A percentile compares a stretch with the other conserved stretches of the same genome.
Evolutionary conservation across 192 early-diverging fungal genomes (phyloP).

Genomic region (Coemansia sp.): DNA sequence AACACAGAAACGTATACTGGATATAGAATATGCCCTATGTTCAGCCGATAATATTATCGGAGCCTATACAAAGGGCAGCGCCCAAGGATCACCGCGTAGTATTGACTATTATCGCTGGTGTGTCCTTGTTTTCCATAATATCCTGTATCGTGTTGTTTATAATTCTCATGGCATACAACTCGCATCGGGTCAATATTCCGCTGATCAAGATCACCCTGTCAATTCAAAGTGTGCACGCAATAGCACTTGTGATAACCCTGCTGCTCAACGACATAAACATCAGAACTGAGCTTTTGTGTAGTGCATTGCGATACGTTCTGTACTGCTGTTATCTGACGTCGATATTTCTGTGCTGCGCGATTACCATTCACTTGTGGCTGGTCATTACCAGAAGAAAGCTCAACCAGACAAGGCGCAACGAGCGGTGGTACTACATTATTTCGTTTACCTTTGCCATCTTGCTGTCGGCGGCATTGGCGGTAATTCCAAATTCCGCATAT

Average conservation of each 20-base stretch:
- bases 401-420: constrained; percentile 30
- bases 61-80: neutral
- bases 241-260: constrained; percentile 39
- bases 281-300: constrained; percentile 25
- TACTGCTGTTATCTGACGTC: constrained; percentile 51
- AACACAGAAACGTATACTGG: neutral
- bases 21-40: neutral
- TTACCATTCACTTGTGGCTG: constrained; percentile 48
- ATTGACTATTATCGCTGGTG: constrained; percentile 14
- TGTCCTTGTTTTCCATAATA: constrained; percentile 35
- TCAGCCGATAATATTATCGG: neutral
- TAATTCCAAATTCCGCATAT: constrained; percentile 41
- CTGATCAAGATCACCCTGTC: constrained; percentile 47
- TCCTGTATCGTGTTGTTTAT: constrained; percentile 34
- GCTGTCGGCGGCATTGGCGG: constrained; percentile 28
- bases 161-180: constrained; percentile 30
- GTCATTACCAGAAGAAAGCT: constrained; percentile 50
- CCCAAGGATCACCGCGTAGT: neutral
- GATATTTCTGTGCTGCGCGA: constrained; percentile 49
- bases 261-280: constrained; percentile 28
- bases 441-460: constrained; percentile 31
- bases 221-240: constrained; percentile 41
- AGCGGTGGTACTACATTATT: constrained; percentile 54
- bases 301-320: constrained; percentile 40
- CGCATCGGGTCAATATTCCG: constrained; percentile 42